Evolutionary conservation across 2,329 filamentous ascomycete species (phyloP).

Genomic region (Nigrospora sphaerica): DNA sequence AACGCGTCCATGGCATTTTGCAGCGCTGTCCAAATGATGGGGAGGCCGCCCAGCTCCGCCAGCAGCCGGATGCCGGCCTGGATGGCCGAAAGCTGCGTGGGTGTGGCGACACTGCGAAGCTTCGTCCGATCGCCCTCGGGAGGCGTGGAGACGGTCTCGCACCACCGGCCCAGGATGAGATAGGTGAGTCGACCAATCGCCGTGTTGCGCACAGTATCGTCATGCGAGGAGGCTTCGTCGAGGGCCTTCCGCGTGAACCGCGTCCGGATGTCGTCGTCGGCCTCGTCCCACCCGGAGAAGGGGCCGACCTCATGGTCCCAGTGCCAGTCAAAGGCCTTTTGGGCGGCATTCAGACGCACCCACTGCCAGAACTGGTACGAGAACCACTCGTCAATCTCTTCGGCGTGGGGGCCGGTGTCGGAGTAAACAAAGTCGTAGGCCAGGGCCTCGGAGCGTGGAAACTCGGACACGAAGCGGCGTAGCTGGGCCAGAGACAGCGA

Average conservation of each 20-base stretch:
- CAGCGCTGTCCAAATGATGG: slow-evolving; percentile 44
- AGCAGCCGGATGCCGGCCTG: slow-evolving; percentile 45
- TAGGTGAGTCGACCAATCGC: slow-evolving; percentile 53
- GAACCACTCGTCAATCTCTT: slow-evolving; percentile 98
- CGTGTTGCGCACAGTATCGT: slow-evolving; percentile 41
- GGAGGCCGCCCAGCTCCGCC: slow-evolving; percentile 41
- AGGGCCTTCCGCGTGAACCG: slow-evolving; percentile 53
- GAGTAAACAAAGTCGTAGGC: slow-evolving; percentile 83
- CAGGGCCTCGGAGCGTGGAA: slow-evolving; percentile 60
- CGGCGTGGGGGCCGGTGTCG: slow-evolving; percentile 66
- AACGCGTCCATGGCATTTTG: slow-evolving; percentile 42
- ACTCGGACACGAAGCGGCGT: slow-evolving; percentile 64
- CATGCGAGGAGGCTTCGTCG: slow-evolving; percentile 32
- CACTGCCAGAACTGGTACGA: slow-evolving; percentile 84
- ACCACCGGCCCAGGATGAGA: slow-evolving; percentile 64
- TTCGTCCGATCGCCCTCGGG: slow-evolving; percentile 33
- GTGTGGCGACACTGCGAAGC: slow-evolving; percentile 39
- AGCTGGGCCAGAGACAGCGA: slow-evolving; percentile 72
- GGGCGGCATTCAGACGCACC: slow-evolving; percentile 67
- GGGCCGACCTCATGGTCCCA: slow-evolving; percentile 51
- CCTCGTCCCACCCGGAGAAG: slow-evolving; percentile 53
- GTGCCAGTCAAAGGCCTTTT: slow-evolving; percentile 68
- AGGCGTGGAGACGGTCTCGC: slow-evolving; percentile 50
- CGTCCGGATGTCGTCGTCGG: slow-evolving; percentile 45
- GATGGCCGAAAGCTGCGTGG: slow-evolving; percentile 53